These are phyloP conservation scores for Macrocybe gigantea DNA, from an alignment of 768 basidiomycete species.

Conservation along the genomic window DNA sequence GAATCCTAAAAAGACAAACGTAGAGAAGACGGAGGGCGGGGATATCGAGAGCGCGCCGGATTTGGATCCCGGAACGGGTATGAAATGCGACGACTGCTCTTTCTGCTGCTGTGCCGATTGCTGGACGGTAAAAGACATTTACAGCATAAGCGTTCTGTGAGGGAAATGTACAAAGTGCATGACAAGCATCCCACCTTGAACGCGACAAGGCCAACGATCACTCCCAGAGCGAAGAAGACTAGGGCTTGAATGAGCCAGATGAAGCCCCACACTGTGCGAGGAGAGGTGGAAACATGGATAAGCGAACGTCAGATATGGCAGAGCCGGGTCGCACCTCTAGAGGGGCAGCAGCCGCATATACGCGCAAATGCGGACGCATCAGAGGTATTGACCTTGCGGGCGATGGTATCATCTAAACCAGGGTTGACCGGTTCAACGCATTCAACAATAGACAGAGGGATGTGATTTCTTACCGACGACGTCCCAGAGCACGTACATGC, in stretches of 20 bases:
- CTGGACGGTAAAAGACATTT: slow-evolving; percentile 22
- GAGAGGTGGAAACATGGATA: slow-evolving; percentile 6
- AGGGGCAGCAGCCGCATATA: slow-evolving; percentile 82
- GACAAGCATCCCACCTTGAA: slow-evolving; percentile 60
- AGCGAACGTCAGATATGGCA: background rate
- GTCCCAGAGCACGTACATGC: slow-evolving; percentile 85
- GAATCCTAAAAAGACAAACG: slow-evolving; percentile 12
- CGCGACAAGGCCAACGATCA: slow-evolving; percentile 71
- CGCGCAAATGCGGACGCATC: slow-evolving; percentile 84
- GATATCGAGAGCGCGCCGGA: slow-evolving; percentile 25
- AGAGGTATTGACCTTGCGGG: slow-evolving; percentile 79
- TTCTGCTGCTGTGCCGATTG: slow-evolving; percentile 42
- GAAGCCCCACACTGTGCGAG: slow-evolving; percentile 71
- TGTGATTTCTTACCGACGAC: slow-evolving; percentile 53
- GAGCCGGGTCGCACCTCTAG: slow-evolving; percentile 46
- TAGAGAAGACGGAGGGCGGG: slow-evolving; percentile 16
- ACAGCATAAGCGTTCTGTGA: background rate
- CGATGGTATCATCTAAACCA: slow-evolving; percentile 70
- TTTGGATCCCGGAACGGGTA: slow-evolving; percentile 52
- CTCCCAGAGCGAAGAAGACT: slow-evolving; percentile 65
- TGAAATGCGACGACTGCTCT: slow-evolving; percentile 37
- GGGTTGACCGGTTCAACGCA: background rate
- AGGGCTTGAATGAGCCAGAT: slow-evolving; percentile 79
- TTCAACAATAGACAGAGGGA: background rate
- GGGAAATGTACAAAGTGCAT: background rate